Base-by-base conservation (phyloP, 2,329 filamentous ascomycete species). In the Septoria linicola region DNA sequence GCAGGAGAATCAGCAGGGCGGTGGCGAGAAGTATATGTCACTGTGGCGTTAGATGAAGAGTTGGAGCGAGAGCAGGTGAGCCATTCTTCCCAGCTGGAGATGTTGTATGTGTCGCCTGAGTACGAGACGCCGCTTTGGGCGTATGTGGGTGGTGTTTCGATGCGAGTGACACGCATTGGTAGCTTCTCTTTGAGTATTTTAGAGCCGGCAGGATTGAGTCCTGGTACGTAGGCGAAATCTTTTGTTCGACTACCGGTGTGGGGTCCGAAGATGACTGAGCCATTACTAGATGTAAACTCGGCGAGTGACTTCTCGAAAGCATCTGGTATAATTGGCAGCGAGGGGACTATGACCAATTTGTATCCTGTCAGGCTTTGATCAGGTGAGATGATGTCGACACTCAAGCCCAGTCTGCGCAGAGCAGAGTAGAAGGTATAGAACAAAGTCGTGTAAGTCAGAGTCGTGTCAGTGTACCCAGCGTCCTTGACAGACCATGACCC, bases 391-490 rank as follows among this genome's bases (percentile, higher is more conserved):
- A 62, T 49, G n/a, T 62, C 60, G 30, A 61, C 49, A 42, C 53
- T 57, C 6, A 62, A 47, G 13, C 57, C 57, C 0, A 62, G 55
- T 8, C 57, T 58, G 11, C 60, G 58, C 2, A 61, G 51, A 1
- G 58, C 55, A 2, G 56, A 55, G 53, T 61, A 62, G 51, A 62
- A 62, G 1, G 50, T 54, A 17, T 59, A 54, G 7, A 58, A 54
- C 8, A 62, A 20, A 11, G 54, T 54, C 1, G 52, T 53, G 37
- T 62, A 62, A 8, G 49, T 25, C 8, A 58, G 36, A 0, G 41
- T 51, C 10, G 50, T 17, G 35, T 55, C 51, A 1, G 55, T 49
- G 27, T 61, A 62, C 16, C 41, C 25, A 2, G 57, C 59, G 32
- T 60, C 54, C 46, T 59, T 51, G 21, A 55, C 52, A 3, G 54